phyloP scores from a whole-genome alignment of 495 filamentous ascomycete species.

The Aspergillus haitiensis region DNA sequence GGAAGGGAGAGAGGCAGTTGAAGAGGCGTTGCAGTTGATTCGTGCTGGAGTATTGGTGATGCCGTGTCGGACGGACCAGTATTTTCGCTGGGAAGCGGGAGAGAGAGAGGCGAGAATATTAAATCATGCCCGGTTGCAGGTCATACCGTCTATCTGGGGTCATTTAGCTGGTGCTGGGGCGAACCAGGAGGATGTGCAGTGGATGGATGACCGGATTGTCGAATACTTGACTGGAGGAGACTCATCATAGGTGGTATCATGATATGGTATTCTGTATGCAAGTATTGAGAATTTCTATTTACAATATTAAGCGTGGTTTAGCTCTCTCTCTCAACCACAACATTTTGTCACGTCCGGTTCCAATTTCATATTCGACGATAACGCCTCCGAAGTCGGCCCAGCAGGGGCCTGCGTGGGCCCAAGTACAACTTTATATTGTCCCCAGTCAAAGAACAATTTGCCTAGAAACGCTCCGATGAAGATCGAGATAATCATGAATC shows the following conservation, averaged over 20 bases:
- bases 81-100: slow-evolving; percentile 62
- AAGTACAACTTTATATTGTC: slow-evolving; percentile 31
- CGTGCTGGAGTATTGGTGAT: slow-evolving; percentile 58
- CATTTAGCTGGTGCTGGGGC: slow-evolving; percentile 58
- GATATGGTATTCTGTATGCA: too few species aligned
- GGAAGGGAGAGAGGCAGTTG: slow-evolving; percentile 31
- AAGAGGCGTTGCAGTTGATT: slow-evolving; percentile 53
- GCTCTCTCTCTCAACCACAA: slow-evolving; percentile 21
- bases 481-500: slow-evolving; percentile 60
- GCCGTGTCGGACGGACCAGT: slow-evolving; percentile 61
- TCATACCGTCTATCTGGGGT: slow-evolving; percentile 62
- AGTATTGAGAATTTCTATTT: too few species aligned
- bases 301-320: too few species aligned
- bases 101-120: slow-evolving; percentile 52
- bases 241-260: too few species aligned
- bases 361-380: slow-evolving; percentile 8
- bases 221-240: slow-evolving; percentile 23
- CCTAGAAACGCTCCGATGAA: slow-evolving; percentile 59
- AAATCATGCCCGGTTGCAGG: slow-evolving; percentile 45
- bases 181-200: slow-evolving; percentile 55
- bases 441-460: slow-evolving; percentile 57
- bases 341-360: slow-evolving; percentile 30
- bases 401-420: slow-evolving; percentile 12
- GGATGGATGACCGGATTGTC: slow-evolving; percentile 56
- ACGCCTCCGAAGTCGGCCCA: background rate